Conservation (phyloP, 768 basidiomycete species). For the Clitopilus hobsonii region DNA sequence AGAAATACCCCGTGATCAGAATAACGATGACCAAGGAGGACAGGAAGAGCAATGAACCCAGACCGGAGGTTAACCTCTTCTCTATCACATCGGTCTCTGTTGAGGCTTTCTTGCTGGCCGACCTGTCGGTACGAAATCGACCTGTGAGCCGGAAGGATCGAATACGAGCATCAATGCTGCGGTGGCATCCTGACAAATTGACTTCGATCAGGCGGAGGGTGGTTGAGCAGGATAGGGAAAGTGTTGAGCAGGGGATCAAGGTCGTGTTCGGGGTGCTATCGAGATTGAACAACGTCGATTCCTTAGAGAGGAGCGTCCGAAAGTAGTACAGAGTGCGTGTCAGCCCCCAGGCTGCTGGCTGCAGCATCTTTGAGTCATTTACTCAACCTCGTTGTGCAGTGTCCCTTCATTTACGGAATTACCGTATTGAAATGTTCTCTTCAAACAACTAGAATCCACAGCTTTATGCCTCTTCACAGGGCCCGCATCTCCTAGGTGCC, state of each 20-base stretch:
- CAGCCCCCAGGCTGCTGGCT: neutral
- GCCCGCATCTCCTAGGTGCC: too few species aligned
- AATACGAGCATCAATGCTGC: slow-evolving; percentile 54
- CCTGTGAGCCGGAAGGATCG: slow-evolving; percentile 43
- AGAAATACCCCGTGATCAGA: neutral
- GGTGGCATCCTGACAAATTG: slow-evolving; percentile 70
- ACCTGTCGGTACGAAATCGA: slow-evolving; percentile 35
- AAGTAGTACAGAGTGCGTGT: neutral
- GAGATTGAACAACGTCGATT: slow-evolving; percentile 17
- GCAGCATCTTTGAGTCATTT: neutral
- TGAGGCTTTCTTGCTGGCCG: slow-evolving; percentile 46
- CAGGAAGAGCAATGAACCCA: slow-evolving; percentile 3
- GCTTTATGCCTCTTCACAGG: too few species aligned
- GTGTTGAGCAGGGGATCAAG: slow-evolving; percentile 42
- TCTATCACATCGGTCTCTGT: slow-evolving; percentile 36
- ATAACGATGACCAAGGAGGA: neutral
- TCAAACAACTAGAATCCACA: too few species aligned
- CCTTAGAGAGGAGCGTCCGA: slow-evolving; percentile 2
- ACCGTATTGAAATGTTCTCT: neutral
- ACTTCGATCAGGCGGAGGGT: slow-evolving; percentile 38
- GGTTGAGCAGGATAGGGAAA: slow-evolving; percentile 36
- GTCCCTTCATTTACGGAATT: neutral
- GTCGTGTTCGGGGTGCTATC: slow-evolving; percentile 33
- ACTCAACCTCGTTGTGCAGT: neutral
- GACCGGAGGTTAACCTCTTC: slow-evolving; percentile 14